Base-by-base conservation (phyloP, 1,284 basidiomycete species). In the Naganishia sp. region DNA sequence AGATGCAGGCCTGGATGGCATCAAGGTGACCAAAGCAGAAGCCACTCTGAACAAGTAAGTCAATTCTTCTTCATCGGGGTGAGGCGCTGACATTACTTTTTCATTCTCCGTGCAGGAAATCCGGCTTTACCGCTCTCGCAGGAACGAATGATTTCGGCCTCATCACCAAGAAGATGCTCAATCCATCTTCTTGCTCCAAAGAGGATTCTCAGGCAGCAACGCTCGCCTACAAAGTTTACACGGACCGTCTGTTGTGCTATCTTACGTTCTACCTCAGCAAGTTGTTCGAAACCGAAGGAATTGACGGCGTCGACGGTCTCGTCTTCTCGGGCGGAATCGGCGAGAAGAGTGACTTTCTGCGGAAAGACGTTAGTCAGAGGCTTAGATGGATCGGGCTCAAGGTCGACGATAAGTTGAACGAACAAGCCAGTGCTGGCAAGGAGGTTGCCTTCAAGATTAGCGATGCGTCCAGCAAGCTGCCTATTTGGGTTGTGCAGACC, bases 291-390 rank as follows among this genome's bases (percentile, higher is more conserved):
- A 84, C 84, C 7, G 55, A 70, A 1, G 70, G 72, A 21, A 68
- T 73, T 11, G 71, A 31, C 63, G 79, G 69, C 16, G 85, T 92
- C 6, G 88, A 92, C 75, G 90, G 87, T 3, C 75, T 94, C 36
- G 89, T 93, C 10, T 94, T 94, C 75, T 84, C 89, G 0, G 92
- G 91, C 4, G 91, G 91, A 0, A 90, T 94, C 63, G 92, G 92
- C 0, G 92, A 94, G 80, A 83, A 83, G 71, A 85, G 87, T 59
- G 80, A 79, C 7, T 81, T 84, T 69, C 77, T 94, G 66, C 80
- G 92, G 48, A 75, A 79, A 52, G 85, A 85, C 33, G 82, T 93
- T 13, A 81, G 80, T 18, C 75, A 82, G 43, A 81, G 83, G 52
- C 80, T 88, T 25, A 71, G 65, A 25, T 89, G 86, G 76, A 74